Percentiles rank a stretch among this genome's conserved stretches.
These are phyloP conservation scores for Paramyrothecium sp. DNA, from an alignment of 2,329 filamentous ascomycete genomes.

Conservation along the genomic window DNA sequence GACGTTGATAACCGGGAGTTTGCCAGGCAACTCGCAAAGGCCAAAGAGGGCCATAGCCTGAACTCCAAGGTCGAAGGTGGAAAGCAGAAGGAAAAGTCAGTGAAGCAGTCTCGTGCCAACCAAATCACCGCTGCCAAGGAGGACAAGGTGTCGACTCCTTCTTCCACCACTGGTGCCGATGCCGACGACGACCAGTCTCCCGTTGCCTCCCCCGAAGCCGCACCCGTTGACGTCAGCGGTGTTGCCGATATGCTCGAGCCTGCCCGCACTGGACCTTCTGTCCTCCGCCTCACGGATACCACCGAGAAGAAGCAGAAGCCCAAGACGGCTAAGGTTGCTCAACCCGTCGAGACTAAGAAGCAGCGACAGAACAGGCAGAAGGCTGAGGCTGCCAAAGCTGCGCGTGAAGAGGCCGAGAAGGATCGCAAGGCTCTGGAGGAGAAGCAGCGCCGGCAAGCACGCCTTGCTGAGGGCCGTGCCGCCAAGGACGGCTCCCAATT, in stretches of 20 bases:
- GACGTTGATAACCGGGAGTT: slow-evolving; percentile 72
- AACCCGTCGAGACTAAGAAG: slow-evolving; percentile 84
- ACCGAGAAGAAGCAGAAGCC: slow-evolving; percentile 61
- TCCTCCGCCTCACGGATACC: slow-evolving; percentile 74
- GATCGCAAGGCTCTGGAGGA: slow-evolving; percentile 75
- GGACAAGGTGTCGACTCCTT: slow-evolving; percentile 42
- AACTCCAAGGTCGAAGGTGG: slow-evolving; percentile 50
- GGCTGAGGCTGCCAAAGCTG: slow-evolving; percentile 74
- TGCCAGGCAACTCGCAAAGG: slow-evolving; percentile 68
- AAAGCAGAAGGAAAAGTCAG: slow-evolving; percentile 66
- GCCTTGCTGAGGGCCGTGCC: slow-evolving; percentile 77
- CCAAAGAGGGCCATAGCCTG: slow-evolving; percentile 68
- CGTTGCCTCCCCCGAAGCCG: slow-evolving; percentile 61
- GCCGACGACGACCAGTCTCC: slow-evolving; percentile 80
- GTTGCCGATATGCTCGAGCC: slow-evolving; percentile 92
- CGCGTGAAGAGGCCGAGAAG: slow-evolving; percentile 75
- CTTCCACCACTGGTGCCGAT: slow-evolving; percentile 71
- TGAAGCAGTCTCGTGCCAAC: slow-evolving; percentile 66
- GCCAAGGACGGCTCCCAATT: slow-evolving; percentile 76
- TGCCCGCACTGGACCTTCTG: slow-evolving; percentile 62
- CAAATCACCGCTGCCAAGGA: slow-evolving; percentile 43
- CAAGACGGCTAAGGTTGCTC: slow-evolving; percentile 60
- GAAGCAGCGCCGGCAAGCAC: slow-evolving; percentile 78
- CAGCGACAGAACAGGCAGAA: slow-evolving; percentile 91
- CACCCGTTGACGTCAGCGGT: slow-evolving; percentile 60